Evolutionary conservation across 495 filamentous ascomycete species (phyloP), one percentile per base, ranked within the genome.

Genomic region (Podospora pseudoanserina): DNA sequence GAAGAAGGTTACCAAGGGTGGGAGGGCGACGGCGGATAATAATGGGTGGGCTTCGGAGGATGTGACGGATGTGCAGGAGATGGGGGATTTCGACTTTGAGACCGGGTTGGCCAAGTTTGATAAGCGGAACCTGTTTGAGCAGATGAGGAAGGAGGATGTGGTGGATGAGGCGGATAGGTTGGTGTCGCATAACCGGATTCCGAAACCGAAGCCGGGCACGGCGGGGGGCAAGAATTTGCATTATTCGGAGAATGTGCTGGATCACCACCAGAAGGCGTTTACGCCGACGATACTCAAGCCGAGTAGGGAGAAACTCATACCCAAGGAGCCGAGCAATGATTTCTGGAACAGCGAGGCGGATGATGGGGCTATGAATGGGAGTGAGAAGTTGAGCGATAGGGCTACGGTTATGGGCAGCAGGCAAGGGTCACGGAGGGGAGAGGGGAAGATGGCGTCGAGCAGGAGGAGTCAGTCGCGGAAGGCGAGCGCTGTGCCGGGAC

Each of bases 21-120:
- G 82, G 53, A 78, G 77, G 20, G 85, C 86, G 26, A 84, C 90
- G 69, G 85, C 55, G 23, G 23, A 91, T 20, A 96, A 91, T 20
- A 96, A 91, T 79, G 95, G 93, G 15, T 99, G 95, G 95, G 93
- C 92, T 54, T 97, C 94, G 0, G 95, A 96, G 76, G 94, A 97
- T 78, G 93, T 93, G 27, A 96, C 93, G 2, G 95, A 99, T 78
- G 93, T 97, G n/a, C 94, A 97, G 78, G 94, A 94, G 73, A 84
- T 92, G 79, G 91, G 90, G 1, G 94, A 98, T 68, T 98, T 97
- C 69, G 94, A 98, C 79, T 97, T 98, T 71, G 86, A 90, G 70
- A 89, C 86, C 26, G 92, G 92, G 69, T 82, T 97, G 15, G 92
- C 91, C 19, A 95, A 95, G 71, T 99, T 99, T 70, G 94, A 99